Percentiles rank a stretch among this genome's conserved stretches.
Evolutionary conservation across 768 basidiomycete genomes (phyloP).

Genomic region (Suillus decipiens): DNA sequence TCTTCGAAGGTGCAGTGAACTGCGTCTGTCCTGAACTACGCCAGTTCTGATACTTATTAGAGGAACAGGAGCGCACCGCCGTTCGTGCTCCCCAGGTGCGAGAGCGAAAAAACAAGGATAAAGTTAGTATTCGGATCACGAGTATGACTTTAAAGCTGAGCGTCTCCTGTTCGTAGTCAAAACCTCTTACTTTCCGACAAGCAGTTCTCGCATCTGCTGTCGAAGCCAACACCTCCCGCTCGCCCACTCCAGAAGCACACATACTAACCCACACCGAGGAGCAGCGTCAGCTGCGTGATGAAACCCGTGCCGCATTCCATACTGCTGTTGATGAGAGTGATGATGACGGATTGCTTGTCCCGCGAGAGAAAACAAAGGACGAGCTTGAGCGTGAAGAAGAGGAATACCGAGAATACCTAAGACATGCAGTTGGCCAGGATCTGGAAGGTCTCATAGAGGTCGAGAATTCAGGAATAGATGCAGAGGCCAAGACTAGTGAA

Average conservation of each 20-base stretch:
- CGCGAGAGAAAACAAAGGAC: slow-evolving; percentile 75
- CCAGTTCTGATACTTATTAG: slow-evolving; percentile 36
- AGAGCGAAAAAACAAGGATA: slow-evolving; percentile 44
- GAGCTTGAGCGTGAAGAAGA: slow-evolving; percentile 79
- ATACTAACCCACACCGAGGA: slow-evolving; percentile 76
- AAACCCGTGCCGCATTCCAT: slow-evolving; percentile 87
- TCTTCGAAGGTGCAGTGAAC: slow-evolving; percentile 72
- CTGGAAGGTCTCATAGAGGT: slow-evolving; percentile 67
- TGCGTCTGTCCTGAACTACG: slow-evolving; percentile 3
- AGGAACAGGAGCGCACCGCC: slow-evolving; percentile 58
- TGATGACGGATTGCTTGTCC: slow-evolving; percentile 68
- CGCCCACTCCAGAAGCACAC: slow-evolving; percentile 55
- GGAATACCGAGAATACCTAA: slow-evolving; percentile 80
- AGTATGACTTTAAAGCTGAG: slow-evolving; percentile 9
- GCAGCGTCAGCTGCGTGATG: slow-evolving; percentile 69
- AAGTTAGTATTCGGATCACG: slow-evolving; percentile 39
- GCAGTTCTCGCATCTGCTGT: slow-evolving; percentile 67
- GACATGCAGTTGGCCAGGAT: slow-evolving; percentile 80
- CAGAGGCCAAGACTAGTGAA: slow-evolving; percentile 27
- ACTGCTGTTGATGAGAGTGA: slow-evolving; percentile 40
- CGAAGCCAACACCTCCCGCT: slow-evolving; percentile 46
- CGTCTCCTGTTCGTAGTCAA: slow-evolving; percentile 43
- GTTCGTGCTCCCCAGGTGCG: slow-evolving; percentile 26
- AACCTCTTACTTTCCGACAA: slow-evolving; percentile 76
- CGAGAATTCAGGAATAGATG: slow-evolving; percentile 25